These are phyloP conservation scores for Musa itinerans DNA, from an alignment of 176 grass and related monocot genomes.

Conservation along the genomic window DNA sequence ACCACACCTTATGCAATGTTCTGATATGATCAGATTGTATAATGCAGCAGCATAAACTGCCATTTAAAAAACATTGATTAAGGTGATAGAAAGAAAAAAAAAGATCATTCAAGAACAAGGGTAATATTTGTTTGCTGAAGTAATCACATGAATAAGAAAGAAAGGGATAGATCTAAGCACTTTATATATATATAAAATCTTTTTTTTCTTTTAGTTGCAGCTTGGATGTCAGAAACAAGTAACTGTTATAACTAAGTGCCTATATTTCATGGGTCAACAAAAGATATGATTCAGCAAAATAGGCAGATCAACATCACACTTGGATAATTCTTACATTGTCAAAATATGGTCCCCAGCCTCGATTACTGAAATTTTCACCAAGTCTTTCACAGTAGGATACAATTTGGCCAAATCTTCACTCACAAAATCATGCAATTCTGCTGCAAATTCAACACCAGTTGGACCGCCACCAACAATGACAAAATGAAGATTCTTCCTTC, in stretches of 20 bases:
- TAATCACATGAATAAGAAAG: too few relatives aligned
- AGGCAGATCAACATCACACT: background rate
- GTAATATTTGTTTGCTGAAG: too few relatives aligned
- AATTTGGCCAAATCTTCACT: slow-evolving; percentile 15
- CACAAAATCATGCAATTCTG: slow-evolving; percentile 14
- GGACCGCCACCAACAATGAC: slow-evolving; percentile 20
- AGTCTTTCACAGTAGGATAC: slow-evolving; percentile 9
- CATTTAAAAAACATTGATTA: too few relatives aligned
- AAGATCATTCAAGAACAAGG: too few relatives aligned
- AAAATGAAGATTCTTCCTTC: slow-evolving; percentile 19
- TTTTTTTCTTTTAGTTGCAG: background rate
- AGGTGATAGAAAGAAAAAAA: too few relatives aligned
- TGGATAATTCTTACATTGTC: slow-evolving; percentile 5
- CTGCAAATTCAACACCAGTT: slow-evolving; percentile 22
- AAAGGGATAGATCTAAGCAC: too few relatives aligned
- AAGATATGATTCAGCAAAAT: background rate
- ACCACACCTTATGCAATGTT: too few relatives aligned
- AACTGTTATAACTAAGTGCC: too few relatives aligned
- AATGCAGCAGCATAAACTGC: too few relatives aligned
- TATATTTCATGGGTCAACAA: background rate
- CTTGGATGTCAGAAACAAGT: background rate
- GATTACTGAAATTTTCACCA: slow-evolving; percentile 19
- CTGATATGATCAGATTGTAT: too few relatives aligned
- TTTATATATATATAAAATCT: too few relatives aligned
- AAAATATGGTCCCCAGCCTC: slow-evolving; percentile 21